These are phyloP conservation scores for Priceomyces medius DNA, from an alignment of 805 yeast genomes.

Conservation along the genomic window DNA sequence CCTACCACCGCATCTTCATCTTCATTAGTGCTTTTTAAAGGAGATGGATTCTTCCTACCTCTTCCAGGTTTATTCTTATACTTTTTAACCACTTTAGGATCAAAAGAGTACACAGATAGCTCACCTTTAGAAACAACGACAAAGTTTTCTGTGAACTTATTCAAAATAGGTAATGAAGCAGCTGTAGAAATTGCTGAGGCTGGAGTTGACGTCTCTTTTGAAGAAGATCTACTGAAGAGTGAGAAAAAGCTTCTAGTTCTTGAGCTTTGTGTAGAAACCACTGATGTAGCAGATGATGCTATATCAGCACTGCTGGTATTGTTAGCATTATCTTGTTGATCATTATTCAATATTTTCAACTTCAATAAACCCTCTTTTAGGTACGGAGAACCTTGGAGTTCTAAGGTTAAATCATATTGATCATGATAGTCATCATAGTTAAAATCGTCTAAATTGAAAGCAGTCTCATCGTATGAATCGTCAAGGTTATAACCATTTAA, in stretches of 20 bases:
- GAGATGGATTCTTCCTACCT: constrained; percentile 14
- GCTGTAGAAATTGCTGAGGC: neutral
- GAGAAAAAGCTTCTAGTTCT: constrained; percentile 23
- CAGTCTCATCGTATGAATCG: constrained; percentile 13
- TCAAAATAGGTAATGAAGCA: constrained; percentile 13
- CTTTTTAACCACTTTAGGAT: constrained; percentile 41
- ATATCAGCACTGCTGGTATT: constrained; percentile 9
- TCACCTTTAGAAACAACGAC: constrained; percentile 72
- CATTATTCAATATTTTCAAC: constrained; percentile 37
- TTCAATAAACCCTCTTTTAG: constrained; percentile 69
- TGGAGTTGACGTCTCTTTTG: constrained; percentile 9
- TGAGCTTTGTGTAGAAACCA: constrained; percentile 16
- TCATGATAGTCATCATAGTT: constrained; percentile 43
- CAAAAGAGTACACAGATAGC: constrained; percentile 56
- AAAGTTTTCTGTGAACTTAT: constrained; percentile 47
- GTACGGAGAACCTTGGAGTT: constrained; percentile 74
- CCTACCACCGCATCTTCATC: constrained; percentile 37
- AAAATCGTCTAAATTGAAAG: constrained; percentile 34
- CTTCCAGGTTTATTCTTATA: constrained; percentile 34
- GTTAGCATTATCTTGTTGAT: constrained; percentile 29
- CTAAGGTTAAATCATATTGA: constrained; percentile 58
- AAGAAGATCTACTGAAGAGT: constrained; percentile 19
- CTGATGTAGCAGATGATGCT: constrained; percentile 9
- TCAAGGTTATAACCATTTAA: constrained; percentile 13
- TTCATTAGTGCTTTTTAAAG: constrained; percentile 13